Evolutionary conservation across 192 early-diverging fungal genomes (phyloP), one percentile per base, ranked within the genome.

Genomic region (Neocallimastix lanati): DNA sequence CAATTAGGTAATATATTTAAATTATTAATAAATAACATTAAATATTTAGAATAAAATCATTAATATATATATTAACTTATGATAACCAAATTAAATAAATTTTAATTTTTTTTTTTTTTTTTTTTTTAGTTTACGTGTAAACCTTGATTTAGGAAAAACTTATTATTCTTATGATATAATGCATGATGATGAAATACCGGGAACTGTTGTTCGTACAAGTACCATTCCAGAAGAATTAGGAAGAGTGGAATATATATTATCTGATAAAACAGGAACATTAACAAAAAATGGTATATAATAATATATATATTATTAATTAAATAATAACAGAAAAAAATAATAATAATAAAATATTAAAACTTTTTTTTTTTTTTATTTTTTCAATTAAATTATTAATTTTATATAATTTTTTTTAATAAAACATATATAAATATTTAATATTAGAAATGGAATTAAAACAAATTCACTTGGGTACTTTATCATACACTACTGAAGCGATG

Each of bases 161-260:
- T 92, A 95, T n/a, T 96, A 96, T 84, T 93, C 90, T 40, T 84
- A 88, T 86, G 92, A 91, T 77, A 98, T 97, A n/a, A 93, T 93
- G 90, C 88, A 90, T 29, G 96, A 98, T 83, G 36, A 81, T 2
- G 92, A 92, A 80, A 98, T 98, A 29, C 85, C 88, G 0, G 92
- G 88, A 28, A 94, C 96, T 7, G 92, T 98, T 40, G 95, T 96
- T 28, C 90, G 96, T 33, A 98, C 94, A 15, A 94, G 93, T 77
- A 97, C 95, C 58, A 93, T 98, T 29, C 96, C 96, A 33, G 96
- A 98, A 82, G 96, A 97, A 84, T 88, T 98, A 12, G 96, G 96
- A 18, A 88, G 96, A 33, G 92, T 98, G 30, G 94, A 95, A 79
- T 98, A 97, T 82, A 84, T 96, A 28, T 82, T 98, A 77, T 93